These are phyloP conservation scores for Pythium utonaiense DNA, from an alignment of 352 stramenopile species.

Conservation along the genomic window DNA sequence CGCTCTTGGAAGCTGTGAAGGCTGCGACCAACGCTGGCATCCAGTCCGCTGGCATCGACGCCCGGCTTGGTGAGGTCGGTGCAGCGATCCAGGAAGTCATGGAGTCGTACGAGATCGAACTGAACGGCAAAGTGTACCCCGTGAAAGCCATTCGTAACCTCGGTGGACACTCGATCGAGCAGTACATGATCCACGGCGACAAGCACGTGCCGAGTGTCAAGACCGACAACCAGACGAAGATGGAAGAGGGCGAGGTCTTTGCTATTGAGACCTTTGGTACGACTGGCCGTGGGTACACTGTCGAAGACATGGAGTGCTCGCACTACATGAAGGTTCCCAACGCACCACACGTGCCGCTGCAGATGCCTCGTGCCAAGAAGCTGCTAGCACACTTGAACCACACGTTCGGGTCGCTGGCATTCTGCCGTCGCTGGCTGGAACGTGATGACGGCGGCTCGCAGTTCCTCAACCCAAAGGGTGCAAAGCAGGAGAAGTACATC, in stretches of 20 bases:
- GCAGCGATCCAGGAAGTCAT: slow-evolving; percentile 96
- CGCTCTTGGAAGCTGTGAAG: slow-evolving; percentile 82
- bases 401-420: slow-evolving; percentile 98
- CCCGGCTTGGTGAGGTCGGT: slow-evolving; percentile 93
- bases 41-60: slow-evolving; percentile 89
- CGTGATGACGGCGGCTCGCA: slow-evolving; percentile 94
- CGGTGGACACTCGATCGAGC: slow-evolving; percentile 96
- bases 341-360: slow-evolving; percentile 92
- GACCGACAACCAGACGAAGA: slow-evolving; percentile 90
- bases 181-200: slow-evolving; percentile 95
- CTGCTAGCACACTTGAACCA: slow-evolving; percentile 97
- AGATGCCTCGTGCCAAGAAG: slow-evolving; percentile 90
- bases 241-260: slow-evolving; percentile 98
- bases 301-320: slow-evolving; percentile 95
- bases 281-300: slow-evolving; percentile 80
- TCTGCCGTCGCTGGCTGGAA: slow-evolving; percentile 97
- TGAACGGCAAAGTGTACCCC: slow-evolving; percentile 94
- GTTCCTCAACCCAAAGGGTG: slow-evolving; percentile 89
- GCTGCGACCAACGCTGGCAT: slow-evolving; percentile 92
- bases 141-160: slow-evolving; percentile 97
- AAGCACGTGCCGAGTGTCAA: slow-evolving; percentile 98
- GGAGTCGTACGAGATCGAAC: slow-evolving; percentile 96
- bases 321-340: slow-evolving; percentile 99
- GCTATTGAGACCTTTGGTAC: slow-evolving; percentile 97
- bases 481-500: slow-evolving; percentile 98